These are phyloP conservation scores for Durio zibethinus DNA, from an alignment of 345 rosid species.

Conservation along the genomic window DNA sequence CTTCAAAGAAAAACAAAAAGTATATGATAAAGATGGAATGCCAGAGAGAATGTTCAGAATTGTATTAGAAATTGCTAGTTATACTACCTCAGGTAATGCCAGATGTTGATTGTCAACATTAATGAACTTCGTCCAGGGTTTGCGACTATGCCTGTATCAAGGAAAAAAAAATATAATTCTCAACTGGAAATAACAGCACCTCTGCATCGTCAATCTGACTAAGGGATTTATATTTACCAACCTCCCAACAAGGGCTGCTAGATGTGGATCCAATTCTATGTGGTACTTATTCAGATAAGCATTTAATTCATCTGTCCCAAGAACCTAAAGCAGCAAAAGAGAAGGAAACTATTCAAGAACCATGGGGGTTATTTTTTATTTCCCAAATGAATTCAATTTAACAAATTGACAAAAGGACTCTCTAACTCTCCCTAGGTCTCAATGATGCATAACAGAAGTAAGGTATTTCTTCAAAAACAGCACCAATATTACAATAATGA, in stretches of 20 bases:
- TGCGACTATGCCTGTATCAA: constrained; percentile 73
- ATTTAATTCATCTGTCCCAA: constrained; percentile 90
- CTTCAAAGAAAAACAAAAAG: constrained; percentile 31
- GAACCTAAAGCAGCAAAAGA: constrained; percentile 45
- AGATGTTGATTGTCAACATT: constrained; percentile 87
- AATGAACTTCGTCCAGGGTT: constrained; percentile 88
- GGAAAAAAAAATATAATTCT: neutral
- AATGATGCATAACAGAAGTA: neutral
- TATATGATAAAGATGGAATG: neutral
- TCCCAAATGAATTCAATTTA: neutral
- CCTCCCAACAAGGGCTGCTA: constrained; percentile 93
- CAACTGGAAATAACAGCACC: constrained; percentile 2
- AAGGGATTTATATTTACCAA: constrained; percentile 14
- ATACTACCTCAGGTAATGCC: constrained; percentile 81
- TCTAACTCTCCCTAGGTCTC: neutral
- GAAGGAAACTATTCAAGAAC: neutral
- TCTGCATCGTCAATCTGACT: neutral
- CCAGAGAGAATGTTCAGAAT: neutral
- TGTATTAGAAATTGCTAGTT: neutral
- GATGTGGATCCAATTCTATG: constrained; percentile 87
- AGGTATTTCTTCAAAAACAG: neutral
- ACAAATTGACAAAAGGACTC: neutral
- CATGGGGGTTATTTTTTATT: neutral
- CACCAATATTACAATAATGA: neutral
- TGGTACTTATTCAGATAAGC: constrained; percentile 77